phyloP scores from a whole-genome alignment of 352 stramenopile genomes.

The Phytophthora citrophthora region DNA sequence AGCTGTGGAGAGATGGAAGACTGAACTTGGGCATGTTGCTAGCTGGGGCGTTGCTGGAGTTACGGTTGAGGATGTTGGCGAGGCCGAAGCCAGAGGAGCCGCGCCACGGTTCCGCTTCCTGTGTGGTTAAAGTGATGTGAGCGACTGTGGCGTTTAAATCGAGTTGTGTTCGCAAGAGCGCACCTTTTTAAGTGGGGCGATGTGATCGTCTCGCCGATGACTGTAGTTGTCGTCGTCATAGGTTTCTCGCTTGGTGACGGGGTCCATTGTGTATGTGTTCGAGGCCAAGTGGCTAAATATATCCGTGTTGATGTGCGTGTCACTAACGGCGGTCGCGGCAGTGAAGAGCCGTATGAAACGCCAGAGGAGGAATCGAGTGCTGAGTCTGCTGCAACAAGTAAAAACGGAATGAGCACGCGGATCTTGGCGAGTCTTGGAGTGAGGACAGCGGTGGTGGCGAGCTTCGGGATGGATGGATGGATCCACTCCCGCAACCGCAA shows the following conservation, averaged over 20 bases:
- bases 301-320: constrained; percentile 21
- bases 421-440: constrained; percentile 38
- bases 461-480: constrained; percentile 37
- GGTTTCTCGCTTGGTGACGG: constrained; percentile 24
- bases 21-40: constrained; percentile 66
- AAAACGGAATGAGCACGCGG: constrained; percentile 27
- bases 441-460: constrained; percentile 4
- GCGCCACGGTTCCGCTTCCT: constrained; percentile 78
- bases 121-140: constrained; percentile 29
- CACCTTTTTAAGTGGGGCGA: constrained; percentile 45
- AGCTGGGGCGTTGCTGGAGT: constrained; percentile 14
- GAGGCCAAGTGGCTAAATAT: constrained; percentile 31
- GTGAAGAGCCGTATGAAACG: constrained; percentile 35
- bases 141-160: constrained; percentile 1
- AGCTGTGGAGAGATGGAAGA: constrained; percentile 79
- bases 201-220: constrained; percentile 23
- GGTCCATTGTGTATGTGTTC: constrained; percentile 28
- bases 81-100: constrained; percentile 74
- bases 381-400: constrained; percentile 26
- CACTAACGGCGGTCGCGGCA: constrained; percentile 19
- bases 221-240: constrained; percentile 39
- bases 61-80: constrained; percentile 83
- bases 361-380: constrained; percentile 21
- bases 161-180: constrained; percentile 9
- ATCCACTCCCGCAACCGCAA: constrained; percentile 36